These are phyloP conservation scores for Botrytis paeoniae DNA, from an alignment of 2,329 filamentous ascomycete species.

Conservation along the genomic window DNA sequence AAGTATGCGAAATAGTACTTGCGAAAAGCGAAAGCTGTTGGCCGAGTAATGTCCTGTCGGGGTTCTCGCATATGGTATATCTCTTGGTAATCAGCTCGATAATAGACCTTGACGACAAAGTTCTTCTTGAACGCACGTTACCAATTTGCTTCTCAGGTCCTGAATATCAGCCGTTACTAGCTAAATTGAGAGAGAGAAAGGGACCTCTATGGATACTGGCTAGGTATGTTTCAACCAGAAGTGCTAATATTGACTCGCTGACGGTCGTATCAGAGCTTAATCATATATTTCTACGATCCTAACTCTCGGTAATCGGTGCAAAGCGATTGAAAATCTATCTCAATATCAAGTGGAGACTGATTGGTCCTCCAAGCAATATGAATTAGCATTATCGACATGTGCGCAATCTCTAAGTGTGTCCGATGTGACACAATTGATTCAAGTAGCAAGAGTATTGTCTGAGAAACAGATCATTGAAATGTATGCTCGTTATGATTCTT, in stretches of 20 bases:
- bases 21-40: background rate
- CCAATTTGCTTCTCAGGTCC: background rate
- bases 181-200: background rate
- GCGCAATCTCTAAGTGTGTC: background rate
- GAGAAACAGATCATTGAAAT: background rate
- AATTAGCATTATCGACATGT: background rate
- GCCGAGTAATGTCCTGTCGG: background rate
- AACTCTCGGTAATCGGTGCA: background rate
- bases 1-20: background rate
- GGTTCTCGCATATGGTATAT: background rate
- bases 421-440: background rate
- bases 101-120: background rate
- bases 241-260: background rate
- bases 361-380: background rate
- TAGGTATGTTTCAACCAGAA: background rate
- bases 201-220: background rate
- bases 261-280: background rate
- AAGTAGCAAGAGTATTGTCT: background rate
- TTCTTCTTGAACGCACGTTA: background rate
- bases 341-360: background rate
- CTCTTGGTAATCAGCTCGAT: background rate
- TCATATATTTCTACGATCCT: background rate
- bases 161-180: background rate
- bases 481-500: background rate
- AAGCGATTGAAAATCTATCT: background rate